Percentiles rank a stretch among this genome's conserved stretches.
These are phyloP conservation scores for Citrullus colocynthis DNA, from an alignment of 306 rosid species.

Conservation along the genomic window DNA sequence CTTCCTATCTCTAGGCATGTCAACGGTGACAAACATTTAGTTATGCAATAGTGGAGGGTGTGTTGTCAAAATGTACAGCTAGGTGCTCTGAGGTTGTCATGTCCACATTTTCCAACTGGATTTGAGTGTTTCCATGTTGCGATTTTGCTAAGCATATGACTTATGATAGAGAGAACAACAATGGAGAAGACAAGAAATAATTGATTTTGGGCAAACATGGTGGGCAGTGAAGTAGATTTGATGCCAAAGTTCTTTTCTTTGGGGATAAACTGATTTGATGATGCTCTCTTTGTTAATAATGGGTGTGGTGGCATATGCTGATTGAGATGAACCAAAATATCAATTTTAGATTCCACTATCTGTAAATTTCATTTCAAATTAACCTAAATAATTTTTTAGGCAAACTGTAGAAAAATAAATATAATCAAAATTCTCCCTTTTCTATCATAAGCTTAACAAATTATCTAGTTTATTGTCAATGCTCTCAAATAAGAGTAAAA, in stretches of 20 bases:
- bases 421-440: not conserved
- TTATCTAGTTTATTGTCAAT: not conserved
- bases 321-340: not conserved
- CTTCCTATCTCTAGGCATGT: too few species aligned
- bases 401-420: not conserved
- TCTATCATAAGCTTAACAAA: not conserved
- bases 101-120: slow-evolving; percentile 1
- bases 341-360: not conserved
- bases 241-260: not conserved
- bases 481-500: not conserved
- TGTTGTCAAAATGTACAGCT: not conserved
- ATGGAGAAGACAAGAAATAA: not conserved
- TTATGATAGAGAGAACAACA: not conserved
- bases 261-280: not conserved
- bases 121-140: not conserved
- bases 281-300: not conserved
- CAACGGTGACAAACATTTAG: not conserved
- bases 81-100: not conserved
- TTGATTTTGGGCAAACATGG: not conserved
- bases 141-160: not conserved
- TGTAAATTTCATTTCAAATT: not conserved
- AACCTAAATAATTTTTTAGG: not conserved
- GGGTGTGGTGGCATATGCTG: not conserved
- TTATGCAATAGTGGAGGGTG: not conserved
- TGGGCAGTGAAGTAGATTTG: not conserved